These are phyloP conservation scores for Monosporozyma solicola DNA, from an alignment of 805 yeast species.

Conservation along the genomic window DNA sequence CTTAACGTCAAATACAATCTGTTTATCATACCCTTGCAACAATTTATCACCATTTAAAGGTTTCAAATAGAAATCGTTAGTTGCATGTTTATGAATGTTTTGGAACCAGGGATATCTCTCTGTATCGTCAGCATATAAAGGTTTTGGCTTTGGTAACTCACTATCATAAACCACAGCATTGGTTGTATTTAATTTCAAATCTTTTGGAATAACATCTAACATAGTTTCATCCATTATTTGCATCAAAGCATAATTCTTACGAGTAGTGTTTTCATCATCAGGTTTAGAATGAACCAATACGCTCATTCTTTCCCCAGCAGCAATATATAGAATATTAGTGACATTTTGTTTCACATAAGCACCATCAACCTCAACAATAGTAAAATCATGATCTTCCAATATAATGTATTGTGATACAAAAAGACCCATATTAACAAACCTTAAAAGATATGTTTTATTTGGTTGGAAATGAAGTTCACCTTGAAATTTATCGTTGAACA, in stretches of 20 bases:
- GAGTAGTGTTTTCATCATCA: conserved; percentile 28
- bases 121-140: background rate
- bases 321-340: conserved; percentile 48
- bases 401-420: conserved; percentile 65
- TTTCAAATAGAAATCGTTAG: conserved; percentile 32
- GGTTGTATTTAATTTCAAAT: conserved; percentile 45
- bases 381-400: conserved; percentile 63
- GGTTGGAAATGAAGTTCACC: conserved; percentile 47
- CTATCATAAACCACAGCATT: conserved; percentile 47
- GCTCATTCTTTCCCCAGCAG: conserved; percentile 78
- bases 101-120: conserved; percentile 1
- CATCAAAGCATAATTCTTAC: conserved; percentile 50
- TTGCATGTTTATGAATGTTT: conserved; percentile 12
- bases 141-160: conserved; percentile 22
- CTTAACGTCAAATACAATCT: conserved; percentile 46
- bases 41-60: conserved; percentile 37
- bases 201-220: conserved; percentile 61
- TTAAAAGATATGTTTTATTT: conserved; percentile 52
- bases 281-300: conserved; percentile 58
- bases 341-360: conserved; percentile 50
- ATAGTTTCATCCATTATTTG: conserved; percentile 53
- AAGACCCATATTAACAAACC: conserved; percentile 59
- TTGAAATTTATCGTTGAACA: conserved; percentile 58
- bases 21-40: conserved; percentile 53
- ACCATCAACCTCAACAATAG: conserved; percentile 70